Base-by-base conservation (phyloP, 1,284 basidiomycete genomes). In the Xerocomus subilludens region DNA sequence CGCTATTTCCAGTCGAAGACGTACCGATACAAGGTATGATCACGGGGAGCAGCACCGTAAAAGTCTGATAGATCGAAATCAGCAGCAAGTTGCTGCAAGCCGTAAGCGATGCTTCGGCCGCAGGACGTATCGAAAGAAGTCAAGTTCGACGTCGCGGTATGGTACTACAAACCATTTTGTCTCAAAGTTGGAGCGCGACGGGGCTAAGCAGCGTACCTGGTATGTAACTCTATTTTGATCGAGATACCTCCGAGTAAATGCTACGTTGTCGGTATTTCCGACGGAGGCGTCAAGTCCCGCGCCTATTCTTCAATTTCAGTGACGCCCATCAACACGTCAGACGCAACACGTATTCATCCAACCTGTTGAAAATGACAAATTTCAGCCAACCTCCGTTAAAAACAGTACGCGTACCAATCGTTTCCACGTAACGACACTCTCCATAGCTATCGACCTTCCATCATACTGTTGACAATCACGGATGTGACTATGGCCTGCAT, bases 371-470 rank as follows among this genome's bases (percentile, higher is more conserved):
- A 60, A 42, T 16, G 7, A n/a, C 32, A 1, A 53, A 49, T n/a
- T 35, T 42, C 42, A 51, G 21, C 10, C 23, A 27, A 21, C 21
- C 25, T 21, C 53, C 14, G 56, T n/a, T n/a, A 9, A 7, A 67
- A 32, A 27, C 6, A 51, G 47, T 5, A 8, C 25, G 79, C 86
- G 77, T 81, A 87, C 94, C 94, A 71, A 96, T 87, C 13, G 95
- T 96, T 85, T 97, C 95, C 91, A 96, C 93, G 82, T 96, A 97
- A 35, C 94, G 88, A 62, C 95, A 69, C 93, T 94, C 78, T 95
- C 93, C 51, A 96, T 84, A 2, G 90, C 87, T 87, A 94, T 92
- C 0, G 91, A 89, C 30, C 91, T 89, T 13, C 89, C 88, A 79
- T 93, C 92, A 60, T 72, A 89, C 85, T 83, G 85, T 86, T 89